phyloP scores from a whole-genome alignment of 768 basidiomycete genomes.

The Nidularia sp. region DNA sequence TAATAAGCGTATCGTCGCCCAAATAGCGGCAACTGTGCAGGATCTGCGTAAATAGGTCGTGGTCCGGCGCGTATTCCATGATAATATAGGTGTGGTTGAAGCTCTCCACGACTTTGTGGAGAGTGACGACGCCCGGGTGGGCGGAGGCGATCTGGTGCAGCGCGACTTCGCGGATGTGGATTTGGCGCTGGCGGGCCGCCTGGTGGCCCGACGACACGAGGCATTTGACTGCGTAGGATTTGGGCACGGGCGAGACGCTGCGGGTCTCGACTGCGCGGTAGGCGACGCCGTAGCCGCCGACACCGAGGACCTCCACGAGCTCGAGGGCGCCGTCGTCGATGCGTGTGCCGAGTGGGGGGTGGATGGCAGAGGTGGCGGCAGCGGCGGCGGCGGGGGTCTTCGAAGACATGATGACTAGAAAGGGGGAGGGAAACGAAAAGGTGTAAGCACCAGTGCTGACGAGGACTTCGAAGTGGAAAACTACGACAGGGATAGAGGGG shows the following conservation, averaged over 20 bases:
- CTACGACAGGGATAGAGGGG: constrained; percentile 12
- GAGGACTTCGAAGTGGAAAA: constrained; percentile 36
- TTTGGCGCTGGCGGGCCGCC: constrained; percentile 61
- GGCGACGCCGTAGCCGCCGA: constrained; percentile 95
- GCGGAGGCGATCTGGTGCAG: constrained; percentile 79
- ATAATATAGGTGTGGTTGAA: constrained; percentile 83
- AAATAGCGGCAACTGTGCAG: constrained; percentile 78
- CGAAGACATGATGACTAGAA: constrained; percentile 24
- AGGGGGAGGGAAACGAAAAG: constrained; percentile 16
- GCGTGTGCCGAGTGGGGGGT: constrained; percentile 70
- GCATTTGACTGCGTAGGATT: constrained; percentile 92
- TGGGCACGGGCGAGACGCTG: constrained; percentile 33
- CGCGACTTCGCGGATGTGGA: constrained; percentile 90
- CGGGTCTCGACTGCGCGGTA: constrained; percentile 80
- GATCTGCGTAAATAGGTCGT: constrained; percentile 96
- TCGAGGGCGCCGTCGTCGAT: constrained; percentile 87
- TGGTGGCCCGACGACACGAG: constrained; percentile 55
- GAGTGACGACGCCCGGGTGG: constrained; percentile 84
- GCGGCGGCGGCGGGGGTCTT: constrained; percentile 25
- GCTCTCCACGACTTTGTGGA: constrained; percentile 90
- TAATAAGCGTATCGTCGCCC: constrained; percentile 86
- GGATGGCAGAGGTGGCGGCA: constrained; percentile 32
- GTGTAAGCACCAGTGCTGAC: constrained; percentile 45
- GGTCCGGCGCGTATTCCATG: constrained; percentile 92
- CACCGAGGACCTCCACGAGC: constrained; percentile 86